phyloP scores from a whole-genome alignment of 768 basidiomycete species.

The Harrya chromipes region DNA sequence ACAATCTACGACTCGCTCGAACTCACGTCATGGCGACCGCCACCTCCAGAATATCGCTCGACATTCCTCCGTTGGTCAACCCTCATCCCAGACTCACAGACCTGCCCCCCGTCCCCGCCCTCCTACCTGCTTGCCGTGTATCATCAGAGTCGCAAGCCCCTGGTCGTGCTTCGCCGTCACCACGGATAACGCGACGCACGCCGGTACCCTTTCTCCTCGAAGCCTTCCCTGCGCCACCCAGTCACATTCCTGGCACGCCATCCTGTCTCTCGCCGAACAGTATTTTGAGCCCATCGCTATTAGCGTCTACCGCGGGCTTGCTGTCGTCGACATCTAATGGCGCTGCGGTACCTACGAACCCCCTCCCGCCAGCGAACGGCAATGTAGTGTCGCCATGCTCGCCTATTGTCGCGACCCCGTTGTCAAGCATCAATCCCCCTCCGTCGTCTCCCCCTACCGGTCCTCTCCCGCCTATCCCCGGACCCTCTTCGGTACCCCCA shows the following conservation, averaged over 20 bases:
- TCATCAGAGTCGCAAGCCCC: constrained; percentile 26
- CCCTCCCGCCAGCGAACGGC: constrained; percentile 1
- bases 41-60: constrained; percentile 18
- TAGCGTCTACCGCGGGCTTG: constrained; percentile 10
- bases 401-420: constrained; percentile 4
- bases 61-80: constrained; percentile 9
- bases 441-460: constrained; percentile 53
- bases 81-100: constrained; percentile 14
- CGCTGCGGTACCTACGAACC: constrained; percentile 1
- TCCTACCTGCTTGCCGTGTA: constrained; percentile 16
- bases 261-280: background rate
- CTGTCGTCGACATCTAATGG: constrained; percentile 4
- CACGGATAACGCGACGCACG: constrained; percentile 29
- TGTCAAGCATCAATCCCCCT: constrained; percentile 43
- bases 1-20: background rate
- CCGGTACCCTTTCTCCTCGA: constrained; percentile 36
- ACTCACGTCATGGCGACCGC: constrained; percentile 15
- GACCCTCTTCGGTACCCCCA: constrained; percentile 54
- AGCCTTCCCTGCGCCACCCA: constrained; percentile 36
- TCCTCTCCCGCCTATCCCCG: constrained; percentile 67
- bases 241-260: constrained; percentile 31
- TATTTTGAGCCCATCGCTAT: constrained; percentile 12
- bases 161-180: constrained; percentile 24
- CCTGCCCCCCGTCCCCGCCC: constrained; percentile 1
- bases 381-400: constrained; percentile 11